Evolutionary conservation across 1,284 basidiomycete genomes (phyloP).

Genomic region (Cutaneotrichosporon sp.): DNA sequence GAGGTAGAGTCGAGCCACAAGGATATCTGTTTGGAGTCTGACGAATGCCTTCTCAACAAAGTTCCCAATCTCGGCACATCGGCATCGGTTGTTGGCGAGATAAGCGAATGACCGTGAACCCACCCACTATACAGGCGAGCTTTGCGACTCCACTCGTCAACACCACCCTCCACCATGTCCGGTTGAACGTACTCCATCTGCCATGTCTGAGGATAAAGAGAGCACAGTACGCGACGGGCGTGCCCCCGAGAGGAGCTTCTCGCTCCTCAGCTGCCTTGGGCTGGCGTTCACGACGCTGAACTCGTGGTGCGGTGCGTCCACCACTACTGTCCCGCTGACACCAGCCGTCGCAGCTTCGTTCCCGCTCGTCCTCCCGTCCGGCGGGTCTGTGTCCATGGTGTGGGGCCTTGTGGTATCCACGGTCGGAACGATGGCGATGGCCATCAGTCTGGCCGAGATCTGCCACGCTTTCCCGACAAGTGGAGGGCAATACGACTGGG

Average conservation of each 20-base stretch:
- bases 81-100: no score
- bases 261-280: conserved; percentile 19
- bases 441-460: conserved; percentile 21
- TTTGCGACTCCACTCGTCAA: no score
- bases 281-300: conserved; percentile 29
- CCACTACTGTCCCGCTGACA: neutral
- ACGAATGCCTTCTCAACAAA: no score
- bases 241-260: conserved; percentile 25
- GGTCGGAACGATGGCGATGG: conserved; percentile 34
- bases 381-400: conserved; percentile 42
- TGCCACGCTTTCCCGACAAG: conserved; percentile 23
- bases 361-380: conserved; percentile 34
- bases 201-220: no score
- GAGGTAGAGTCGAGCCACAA: no score
- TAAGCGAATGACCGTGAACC: no score
- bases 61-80: no score
- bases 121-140: no score
- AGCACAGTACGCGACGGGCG: no score
- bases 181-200: no score
- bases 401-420: conserved; percentile 44
- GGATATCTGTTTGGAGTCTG: no score
- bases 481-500: conserved; percentile 50
- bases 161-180: no score
- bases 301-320: conserved; percentile 20
- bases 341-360: conserved; percentile 15